phyloP scores from a whole-genome alignment of 768 basidiomycete species.

The Hirschioporus abietinus region DNA sequence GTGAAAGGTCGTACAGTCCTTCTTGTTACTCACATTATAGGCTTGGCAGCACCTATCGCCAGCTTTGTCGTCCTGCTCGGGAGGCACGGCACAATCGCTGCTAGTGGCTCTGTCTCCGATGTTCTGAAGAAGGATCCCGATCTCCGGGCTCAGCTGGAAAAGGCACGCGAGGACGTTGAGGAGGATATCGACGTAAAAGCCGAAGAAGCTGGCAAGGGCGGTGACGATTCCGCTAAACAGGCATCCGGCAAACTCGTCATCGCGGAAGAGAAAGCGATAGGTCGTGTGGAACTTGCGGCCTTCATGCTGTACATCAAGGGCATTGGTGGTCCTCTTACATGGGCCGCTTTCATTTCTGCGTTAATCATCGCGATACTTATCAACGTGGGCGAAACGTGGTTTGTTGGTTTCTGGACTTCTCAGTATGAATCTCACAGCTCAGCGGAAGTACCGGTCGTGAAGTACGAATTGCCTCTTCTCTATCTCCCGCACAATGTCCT shows the following conservation, averaged over 20 bases:
- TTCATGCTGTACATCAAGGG: conserved; percentile 24
- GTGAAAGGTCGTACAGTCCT: conserved; percentile 46
- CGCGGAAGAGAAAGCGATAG: conserved; percentile 57
- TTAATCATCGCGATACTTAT: conserved; percentile 26
- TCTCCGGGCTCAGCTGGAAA: no score
- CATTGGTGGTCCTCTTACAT: neutral
- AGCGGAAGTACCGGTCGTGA: conserved; percentile 35
- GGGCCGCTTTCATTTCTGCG: conserved; percentile 23
- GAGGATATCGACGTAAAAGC: no score
- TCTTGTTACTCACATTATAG: conserved; percentile 37
- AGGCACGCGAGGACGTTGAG: no score
- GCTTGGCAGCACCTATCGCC: conserved; percentile 15
- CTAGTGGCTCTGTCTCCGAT: conserved; percentile 11
- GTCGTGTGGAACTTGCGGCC: conserved; percentile 50
- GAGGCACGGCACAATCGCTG: conserved; percentile 11
- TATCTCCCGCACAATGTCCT: no score
- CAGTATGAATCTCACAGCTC: conserved; percentile 11
- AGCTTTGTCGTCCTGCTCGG: conserved; percentile 16
- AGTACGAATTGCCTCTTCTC: no score
- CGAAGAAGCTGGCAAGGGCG: conserved; percentile 11
- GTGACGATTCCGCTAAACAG: conserved; percentile 16
- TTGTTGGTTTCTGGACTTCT: conserved; percentile 4
- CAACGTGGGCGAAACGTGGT: conserved; percentile 7
- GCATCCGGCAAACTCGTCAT: conserved; percentile 53
- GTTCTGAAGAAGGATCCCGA: conserved; percentile 9